These are phyloP conservation scores for Galerina sulciceps DNA, from an alignment of 768 basidiomycete species.

Conservation along the genomic window DNA sequence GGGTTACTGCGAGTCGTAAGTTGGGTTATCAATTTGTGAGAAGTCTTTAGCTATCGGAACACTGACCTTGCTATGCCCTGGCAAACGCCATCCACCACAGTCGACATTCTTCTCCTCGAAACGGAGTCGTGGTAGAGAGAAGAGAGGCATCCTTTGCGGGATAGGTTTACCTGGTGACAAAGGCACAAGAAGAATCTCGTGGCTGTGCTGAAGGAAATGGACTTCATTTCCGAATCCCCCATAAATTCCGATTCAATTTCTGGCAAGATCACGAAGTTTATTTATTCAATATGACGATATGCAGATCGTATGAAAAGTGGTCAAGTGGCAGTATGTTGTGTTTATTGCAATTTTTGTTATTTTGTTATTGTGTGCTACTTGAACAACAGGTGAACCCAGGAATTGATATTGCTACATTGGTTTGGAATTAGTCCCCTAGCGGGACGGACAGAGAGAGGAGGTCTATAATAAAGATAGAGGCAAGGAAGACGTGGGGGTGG, in stretches of 20 bases:
- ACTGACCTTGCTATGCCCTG: conserved; percentile 13
- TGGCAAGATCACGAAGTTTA: background rate
- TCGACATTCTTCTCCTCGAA: conserved; percentile 7
- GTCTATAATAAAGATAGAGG: conserved; percentile 16
- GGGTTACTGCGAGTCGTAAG: conserved; percentile 15
- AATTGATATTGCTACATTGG: conserved; percentile 22
- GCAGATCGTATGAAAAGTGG: background rate
- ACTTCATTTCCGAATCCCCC: background rate
- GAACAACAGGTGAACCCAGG: background rate
- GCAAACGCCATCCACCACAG: conserved; percentile 9
- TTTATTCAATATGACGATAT: background rate
- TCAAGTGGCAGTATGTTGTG: background rate
- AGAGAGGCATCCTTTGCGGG: background rate
- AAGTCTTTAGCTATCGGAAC: background rate
- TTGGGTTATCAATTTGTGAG: no score
- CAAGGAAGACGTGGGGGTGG: background rate
- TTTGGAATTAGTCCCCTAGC: conserved; percentile 14
- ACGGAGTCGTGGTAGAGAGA: background rate
- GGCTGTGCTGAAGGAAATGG: background rate
- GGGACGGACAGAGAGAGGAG: background rate
- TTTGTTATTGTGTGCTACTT: background rate
- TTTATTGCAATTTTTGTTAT: background rate
- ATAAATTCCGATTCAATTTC: background rate
- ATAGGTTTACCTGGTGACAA: background rate
- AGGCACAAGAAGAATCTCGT: background rate